Conservation (phyloP, 192 early-diverging fungal species). For the Ambispora gerdemannii region DNA sequence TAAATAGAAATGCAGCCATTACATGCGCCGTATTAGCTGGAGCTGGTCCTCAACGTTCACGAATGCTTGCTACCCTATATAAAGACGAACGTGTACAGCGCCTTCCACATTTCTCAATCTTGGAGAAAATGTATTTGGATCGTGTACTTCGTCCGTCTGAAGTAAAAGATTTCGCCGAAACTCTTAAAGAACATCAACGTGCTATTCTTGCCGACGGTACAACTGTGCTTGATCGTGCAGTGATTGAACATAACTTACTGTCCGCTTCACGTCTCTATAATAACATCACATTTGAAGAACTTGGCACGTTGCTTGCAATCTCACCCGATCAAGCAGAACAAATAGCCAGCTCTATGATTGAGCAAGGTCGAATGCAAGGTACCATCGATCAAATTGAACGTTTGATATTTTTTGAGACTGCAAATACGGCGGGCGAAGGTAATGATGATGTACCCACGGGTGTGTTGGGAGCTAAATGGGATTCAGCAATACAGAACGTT, state of each 20-base stretch:
- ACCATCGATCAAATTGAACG: constrained; percentile 90
- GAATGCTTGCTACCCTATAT: constrained; percentile 84
- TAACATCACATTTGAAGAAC: constrained; percentile 85
- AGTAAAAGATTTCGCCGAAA: constrained; percentile 72
- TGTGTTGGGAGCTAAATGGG: constrained; percentile 46
- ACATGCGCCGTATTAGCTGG: constrained; percentile 86
- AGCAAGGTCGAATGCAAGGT: constrained; percentile 82
- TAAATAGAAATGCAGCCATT: constrained; percentile 67
- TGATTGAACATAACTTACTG: constrained; percentile 93
- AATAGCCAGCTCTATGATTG: constrained; percentile 86
- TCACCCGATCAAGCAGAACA: constrained; percentile 79
- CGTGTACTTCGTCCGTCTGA: constrained; percentile 76
- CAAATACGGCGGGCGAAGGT: constrained; percentile 31
- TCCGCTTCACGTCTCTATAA: constrained; percentile 88
- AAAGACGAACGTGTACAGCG: constrained; percentile 87
- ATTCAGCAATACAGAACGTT: constrained; percentile 52
- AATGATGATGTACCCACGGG: constrained; percentile 27
- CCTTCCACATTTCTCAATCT: constrained; percentile 67
- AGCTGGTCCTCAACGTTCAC: constrained; percentile 85
- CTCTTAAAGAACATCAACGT: constrained; percentile 74
- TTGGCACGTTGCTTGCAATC: constrained; percentile 75
- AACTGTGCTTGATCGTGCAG: constrained; percentile 85
- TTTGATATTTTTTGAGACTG: constrained; percentile 79
- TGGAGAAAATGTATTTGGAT: constrained; percentile 95
- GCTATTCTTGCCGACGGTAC: constrained; percentile 70